phyloP scores from a whole-genome alignment of 2,329 filamentous ascomycete genomes.

The Stromatinia cepivora region DNA sequence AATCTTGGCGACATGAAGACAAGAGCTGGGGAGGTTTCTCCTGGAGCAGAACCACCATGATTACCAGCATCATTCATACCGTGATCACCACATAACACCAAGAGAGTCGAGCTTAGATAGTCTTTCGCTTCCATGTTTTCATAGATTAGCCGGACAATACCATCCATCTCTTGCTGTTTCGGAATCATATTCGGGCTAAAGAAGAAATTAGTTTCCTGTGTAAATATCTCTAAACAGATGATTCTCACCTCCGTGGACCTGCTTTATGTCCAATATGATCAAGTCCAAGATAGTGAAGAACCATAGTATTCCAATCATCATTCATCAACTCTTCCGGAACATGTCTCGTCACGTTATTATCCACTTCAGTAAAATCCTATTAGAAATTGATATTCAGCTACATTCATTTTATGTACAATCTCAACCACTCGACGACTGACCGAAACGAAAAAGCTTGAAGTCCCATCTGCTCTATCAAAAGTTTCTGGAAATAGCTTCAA shows the following conservation, averaged over 20 bases:
- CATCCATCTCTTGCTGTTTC: constrained; percentile 94
- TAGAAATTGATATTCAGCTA: constrained; percentile 35
- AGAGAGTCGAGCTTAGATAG: constrained; percentile 74
- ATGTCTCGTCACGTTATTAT: constrained; percentile 95
- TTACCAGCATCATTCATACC: constrained; percentile 99
- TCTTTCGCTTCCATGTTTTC: constrained; percentile 67
- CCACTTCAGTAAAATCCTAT: constrained; percentile 95
- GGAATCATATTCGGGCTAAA: constrained; percentile 81
- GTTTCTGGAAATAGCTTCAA: constrained; percentile 90
- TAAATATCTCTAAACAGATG: background rate
- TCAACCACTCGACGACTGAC: constrained; percentile 54
- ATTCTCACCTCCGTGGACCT: constrained; percentile 71
- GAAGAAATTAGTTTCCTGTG: constrained; percentile 28
- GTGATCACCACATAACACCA: constrained; percentile 90
- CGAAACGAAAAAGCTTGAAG: constrained; percentile 96
- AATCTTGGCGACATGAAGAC: constrained; percentile 89
- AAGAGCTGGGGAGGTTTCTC: constrained; percentile 90
- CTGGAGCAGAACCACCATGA: constrained; percentile 88
- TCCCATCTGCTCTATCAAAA: constrained; percentile 86
- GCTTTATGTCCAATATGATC: constrained; percentile 98
- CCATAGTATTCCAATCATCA: constrained; percentile 87
- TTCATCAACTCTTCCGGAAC: constrained; percentile 72
- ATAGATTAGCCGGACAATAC: constrained; percentile 74
- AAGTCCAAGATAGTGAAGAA: constrained; percentile 91
- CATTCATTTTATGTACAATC: constrained; percentile 32